Evolutionary conservation across 495 filamentous ascomycete genomes (phyloP).

Genomic region (Neurospora intermedia): DNA sequence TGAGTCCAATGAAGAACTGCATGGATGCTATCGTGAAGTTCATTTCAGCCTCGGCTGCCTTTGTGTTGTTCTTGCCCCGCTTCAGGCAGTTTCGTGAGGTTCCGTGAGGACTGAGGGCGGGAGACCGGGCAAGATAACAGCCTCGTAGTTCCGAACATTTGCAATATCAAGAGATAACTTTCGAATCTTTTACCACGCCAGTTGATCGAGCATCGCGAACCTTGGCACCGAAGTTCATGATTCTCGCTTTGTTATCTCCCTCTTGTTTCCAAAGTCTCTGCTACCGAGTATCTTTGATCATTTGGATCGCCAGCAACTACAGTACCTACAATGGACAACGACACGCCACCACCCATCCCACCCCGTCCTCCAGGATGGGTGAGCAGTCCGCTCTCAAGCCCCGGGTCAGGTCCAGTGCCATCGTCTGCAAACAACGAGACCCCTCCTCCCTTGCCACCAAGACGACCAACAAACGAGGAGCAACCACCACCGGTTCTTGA

Average conservation of each 20-base stretch:
- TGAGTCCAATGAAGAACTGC: not conserved
- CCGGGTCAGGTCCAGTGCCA: not conserved
- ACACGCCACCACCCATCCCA: not conserved
- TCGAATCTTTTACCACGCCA: not conserved
- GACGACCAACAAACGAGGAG: not conserved
- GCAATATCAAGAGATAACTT: not conserved
- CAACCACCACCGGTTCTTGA: not conserved
- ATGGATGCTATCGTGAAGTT: not conserved
- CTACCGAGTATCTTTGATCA: not conserved
- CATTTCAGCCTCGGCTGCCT: not conserved
- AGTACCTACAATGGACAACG: not conserved
- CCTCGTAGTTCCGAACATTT: not conserved
- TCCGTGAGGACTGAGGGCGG: not conserved
- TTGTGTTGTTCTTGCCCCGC: not conserved
- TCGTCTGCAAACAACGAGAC: not conserved
- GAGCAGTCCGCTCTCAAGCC: not conserved
- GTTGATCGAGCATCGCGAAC: not conserved
- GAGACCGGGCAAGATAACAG: not conserved
- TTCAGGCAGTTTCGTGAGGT: not conserved
- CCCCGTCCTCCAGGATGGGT: not conserved
- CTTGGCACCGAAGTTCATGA: not conserved
- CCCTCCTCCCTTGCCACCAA: not conserved
- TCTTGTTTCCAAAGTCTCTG: not conserved
- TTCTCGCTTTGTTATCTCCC: not conserved
- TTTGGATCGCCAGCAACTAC: not conserved